These are phyloP conservation scores for Aspergillus sclerotioniger DNA, from an alignment of 495 filamentous ascomycete genomes.

Conservation along the genomic window DNA sequence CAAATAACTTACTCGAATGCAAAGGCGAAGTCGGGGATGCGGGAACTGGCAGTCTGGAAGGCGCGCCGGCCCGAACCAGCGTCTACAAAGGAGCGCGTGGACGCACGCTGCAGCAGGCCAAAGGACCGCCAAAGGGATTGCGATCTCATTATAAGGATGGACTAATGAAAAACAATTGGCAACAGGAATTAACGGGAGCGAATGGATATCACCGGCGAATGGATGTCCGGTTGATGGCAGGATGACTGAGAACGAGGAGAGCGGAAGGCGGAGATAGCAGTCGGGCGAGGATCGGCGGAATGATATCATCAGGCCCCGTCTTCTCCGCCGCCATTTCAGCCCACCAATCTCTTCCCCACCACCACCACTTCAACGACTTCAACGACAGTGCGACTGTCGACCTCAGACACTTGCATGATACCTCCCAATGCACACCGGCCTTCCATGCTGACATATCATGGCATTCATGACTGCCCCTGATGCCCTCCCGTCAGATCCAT, in stretches of 20 bases:
- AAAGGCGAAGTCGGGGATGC: constrained; percentile 68
- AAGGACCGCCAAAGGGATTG: constrained; percentile 30
- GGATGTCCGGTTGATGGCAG: neutral
- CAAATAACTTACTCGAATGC: constrained; percentile 70
- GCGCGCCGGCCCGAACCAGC: constrained; percentile 19
- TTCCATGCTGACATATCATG: constrained; percentile 3
- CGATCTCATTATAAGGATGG: constrained; percentile 23
- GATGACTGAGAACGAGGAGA: neutral
- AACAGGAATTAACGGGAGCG: constrained; percentile 5
- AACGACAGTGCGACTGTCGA: neutral
- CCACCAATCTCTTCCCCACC: neutral
- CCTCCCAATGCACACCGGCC: constrained; percentile 2
- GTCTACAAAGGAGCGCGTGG: constrained; percentile 19
- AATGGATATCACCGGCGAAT: neutral
- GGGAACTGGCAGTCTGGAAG: constrained; percentile 35
- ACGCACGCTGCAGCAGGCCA: constrained; percentile 28
- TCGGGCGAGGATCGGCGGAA: constrained; percentile 43
- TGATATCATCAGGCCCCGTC: constrained; percentile 10
- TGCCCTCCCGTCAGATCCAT: constrained; percentile 21
- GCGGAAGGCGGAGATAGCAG: constrained; percentile 24
- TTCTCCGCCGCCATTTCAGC: neutral
- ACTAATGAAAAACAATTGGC: neutral
- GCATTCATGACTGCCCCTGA: constrained; percentile 8
- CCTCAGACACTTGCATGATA: neutral
- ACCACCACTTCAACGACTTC: neutral